Base-by-base conservation (phyloP, 176 grass and related monocot species). In the Carex scoparia region DNA sequence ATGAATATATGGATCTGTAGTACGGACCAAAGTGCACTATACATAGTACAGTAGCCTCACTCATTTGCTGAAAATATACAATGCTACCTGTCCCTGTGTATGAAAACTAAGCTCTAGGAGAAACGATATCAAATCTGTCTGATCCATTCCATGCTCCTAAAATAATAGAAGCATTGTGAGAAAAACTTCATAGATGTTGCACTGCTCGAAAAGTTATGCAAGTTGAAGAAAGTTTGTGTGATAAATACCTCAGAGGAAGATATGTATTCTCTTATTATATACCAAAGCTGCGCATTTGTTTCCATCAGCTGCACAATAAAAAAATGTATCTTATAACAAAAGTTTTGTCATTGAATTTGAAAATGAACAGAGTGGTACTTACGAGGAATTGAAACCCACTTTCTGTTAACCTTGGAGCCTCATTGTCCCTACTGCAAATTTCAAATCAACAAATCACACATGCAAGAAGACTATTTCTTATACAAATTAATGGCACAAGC, bases 181-280 rank as follows among this genome's bases (percentile, higher is more conserved):
- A 78, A 86, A 40, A 84, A 77, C 7, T 55, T 35, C 62, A 83
- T 63, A 69, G 35, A 84, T 23, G 60, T 56, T 28, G 69, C 33
- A 28, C 70, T 32, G 63, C 2, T 44, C 33, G 6, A 84, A 87
- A 60, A 35, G 61, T 77, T 72, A 74, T 60, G 13, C 37, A 88
- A n/a, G 33, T 75, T 61, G 42, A 72, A 76, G 65, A 38, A 68
- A 80, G 69, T 56, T 49, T 27, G 83, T 48, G 38, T 8, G 35
- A 46, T 67, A 88, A 56, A 60, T 91, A 98, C 95, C 95, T 98
- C 95, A 61, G 95, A 73, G 30, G 91, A 93, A 84, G 91, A 98
- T 72, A 98, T 98, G 61, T 94, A 98, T 93, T 97, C 94, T 91
- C 92, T 86, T 90, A 97, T 94, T 87, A 97, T 93, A 86, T 97